Evolutionary conservation across 2,329 filamentous ascomycete species (phyloP).

Genomic region (Colletotrichum destructivum): DNA sequence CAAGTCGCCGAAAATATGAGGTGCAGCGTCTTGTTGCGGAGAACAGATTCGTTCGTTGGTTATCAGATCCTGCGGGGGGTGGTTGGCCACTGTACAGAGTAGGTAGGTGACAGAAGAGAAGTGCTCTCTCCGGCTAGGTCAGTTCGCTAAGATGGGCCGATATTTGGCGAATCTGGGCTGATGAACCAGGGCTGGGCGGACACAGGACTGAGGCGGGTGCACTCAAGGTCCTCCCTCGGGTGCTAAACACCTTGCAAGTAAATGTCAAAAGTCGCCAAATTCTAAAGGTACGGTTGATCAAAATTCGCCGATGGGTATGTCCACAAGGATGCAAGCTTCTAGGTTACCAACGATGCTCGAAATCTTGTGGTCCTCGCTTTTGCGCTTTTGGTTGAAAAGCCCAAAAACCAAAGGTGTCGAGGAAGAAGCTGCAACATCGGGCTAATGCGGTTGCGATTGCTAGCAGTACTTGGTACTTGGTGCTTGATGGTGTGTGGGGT

Average conservation of each 20-base stretch:
- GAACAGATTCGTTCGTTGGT: slow-evolving; percentile 43
- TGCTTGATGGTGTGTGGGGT: slow-evolving; percentile 9
- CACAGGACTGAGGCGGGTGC: slow-evolving; percentile 25
- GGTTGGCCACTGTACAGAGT: slow-evolving; percentile 36
- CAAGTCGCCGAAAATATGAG: slow-evolving; percentile 41
- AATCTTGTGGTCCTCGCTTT: not conserved
- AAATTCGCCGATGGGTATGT: not conserved
- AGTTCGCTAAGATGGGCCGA: slow-evolving; percentile 45
- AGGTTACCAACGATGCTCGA: not conserved
- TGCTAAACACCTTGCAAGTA: not conserved
- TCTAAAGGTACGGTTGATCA: too few relatives aligned
- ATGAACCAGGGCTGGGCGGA: slow-evolving; percentile 42
- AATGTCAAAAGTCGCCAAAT: not conserved
- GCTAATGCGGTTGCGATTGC: slow-evolving; percentile 41
- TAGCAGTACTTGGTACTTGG: slow-evolving; percentile 11
- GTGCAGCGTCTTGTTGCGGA: slow-evolving; percentile 41
- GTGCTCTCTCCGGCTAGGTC: slow-evolving; percentile 34
- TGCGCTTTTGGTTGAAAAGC: not conserved
- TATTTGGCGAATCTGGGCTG: slow-evolving; percentile 47
- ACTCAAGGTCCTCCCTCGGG: slow-evolving; percentile 18
- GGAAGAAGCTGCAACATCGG: slow-evolving; percentile 38
- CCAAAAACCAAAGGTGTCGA: slow-evolving; percentile 23
- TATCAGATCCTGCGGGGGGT: slow-evolving; percentile 42
- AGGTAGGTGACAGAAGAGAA: slow-evolving; percentile 22
- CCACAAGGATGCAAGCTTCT: not conserved